Evolutionary conservation across 345 rosid species (phyloP), one percentile per base, ranked within the genome.

Genomic region (Arabis alpina): DNA sequence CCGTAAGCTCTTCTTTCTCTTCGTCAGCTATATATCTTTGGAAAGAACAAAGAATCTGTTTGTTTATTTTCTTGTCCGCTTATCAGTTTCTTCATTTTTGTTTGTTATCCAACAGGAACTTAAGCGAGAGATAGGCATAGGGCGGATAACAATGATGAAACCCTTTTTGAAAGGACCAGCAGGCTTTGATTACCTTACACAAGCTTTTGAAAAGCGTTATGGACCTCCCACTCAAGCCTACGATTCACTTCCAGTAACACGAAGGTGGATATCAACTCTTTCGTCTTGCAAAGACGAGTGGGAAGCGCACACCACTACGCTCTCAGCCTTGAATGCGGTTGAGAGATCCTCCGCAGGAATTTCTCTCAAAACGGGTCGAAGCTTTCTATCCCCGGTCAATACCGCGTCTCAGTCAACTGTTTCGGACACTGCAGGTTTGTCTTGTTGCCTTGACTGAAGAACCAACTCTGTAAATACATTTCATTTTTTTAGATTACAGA

Each of bases 331-430:
- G 79, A 61, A 27, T 32, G 74, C 68, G 36, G 80, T 59, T 49
- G 86, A 64, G 50, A 75, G 79, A 77, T 72, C 87, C n/a, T 84
- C 88, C 54, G 72, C 14, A 47, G 83, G 70, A 10, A 78, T 77
- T 12, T 84, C 93, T 13, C 87, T 93, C 6, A 87, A 80, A 82
- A 86, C 95, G 1, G 99, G 99, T 47, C 95, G 97, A 71, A 83
- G 80, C 79, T 82, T 85, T 68, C 42, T 51, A 25, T 63, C 73
- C 70, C 24, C 71, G 60, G 74, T 49, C 59, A 42, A 61, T 67
- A 70, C 70, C 4, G 16, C 50, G 54, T 56, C 72, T 0, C 23
- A 62, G 2, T 47, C 77, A 50, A 72, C 66, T 65, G 73, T 67
- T 48, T 30, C 64, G 5, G 80, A 75, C 39, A 34, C 49, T 65